Evolutionary conservation across 768 basidiomycete genomes (phyloP), one percentile per base, ranked within the genome.

Genomic region (Suillus discolor): DNA sequence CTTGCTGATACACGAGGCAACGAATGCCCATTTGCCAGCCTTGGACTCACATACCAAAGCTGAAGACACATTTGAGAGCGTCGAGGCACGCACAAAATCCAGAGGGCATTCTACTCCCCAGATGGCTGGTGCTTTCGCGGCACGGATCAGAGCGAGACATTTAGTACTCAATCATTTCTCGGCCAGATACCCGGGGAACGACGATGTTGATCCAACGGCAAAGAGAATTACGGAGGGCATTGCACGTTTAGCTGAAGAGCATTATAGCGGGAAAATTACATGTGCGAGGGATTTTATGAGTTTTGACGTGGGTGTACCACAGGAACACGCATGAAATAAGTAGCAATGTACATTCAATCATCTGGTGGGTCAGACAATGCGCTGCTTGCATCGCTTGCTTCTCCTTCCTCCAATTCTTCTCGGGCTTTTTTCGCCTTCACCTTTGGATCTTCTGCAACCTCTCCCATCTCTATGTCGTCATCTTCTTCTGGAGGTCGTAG

Each of bases 81-180:
- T 94, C 8, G 85, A 92, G 71, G 76, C 77, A 44, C 84, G 87
- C 65, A 80, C 93, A 8, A 89, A 82, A 73, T 88, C 87, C 3
- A 84, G 93, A 73, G 96, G 95, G 0, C 95, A 97, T 75, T 94
- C 93, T 6, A 97, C 95, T 15, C 94, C 95, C 1, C 92, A 93
- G 71, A 92, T 95, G 88, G 96, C 94, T 9, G 95, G 89, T 13
- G 80, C 80, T 15, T 96, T 96, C 72, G 95, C 91, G 6, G 87
- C 83, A 73, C 78, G 76, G 11, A 85, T 93, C 47, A 72, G 82
- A 6, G 91, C 93, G 31, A 79, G 78, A 65, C 82, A 77, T 63
- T 81, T 97, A 23, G 78, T 92, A 47, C 78, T 97, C 57, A 96
- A 95, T 72, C 94, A 97, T 75, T 93, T 97, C 73, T 94, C 93